Evolutionary conservation across 139 green algal genomes (phyloP).

Genomic region (Chlamydomonas sp.): DNA sequence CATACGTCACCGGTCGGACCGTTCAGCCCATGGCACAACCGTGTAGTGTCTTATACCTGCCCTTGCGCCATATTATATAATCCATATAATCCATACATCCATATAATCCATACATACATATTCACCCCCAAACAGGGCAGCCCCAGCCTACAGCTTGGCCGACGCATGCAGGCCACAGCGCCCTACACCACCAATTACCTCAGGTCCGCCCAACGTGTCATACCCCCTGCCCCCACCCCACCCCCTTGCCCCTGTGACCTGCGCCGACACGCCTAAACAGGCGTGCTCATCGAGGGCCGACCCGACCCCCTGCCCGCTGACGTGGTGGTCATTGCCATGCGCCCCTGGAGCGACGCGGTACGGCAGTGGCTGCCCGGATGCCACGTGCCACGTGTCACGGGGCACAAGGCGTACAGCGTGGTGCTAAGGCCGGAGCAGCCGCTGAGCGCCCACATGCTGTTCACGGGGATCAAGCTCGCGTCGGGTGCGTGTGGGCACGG

Average conservation of each 20-base stretch:
- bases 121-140: no score
- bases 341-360: conserved; percentile 71
- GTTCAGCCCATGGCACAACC: no score
- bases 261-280: not conserved
- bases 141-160: no score
- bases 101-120: no score
- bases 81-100: no score
- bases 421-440: conserved; percentile 62
- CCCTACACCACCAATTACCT: no score
- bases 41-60: no score
- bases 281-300: conserved; percentile 32
- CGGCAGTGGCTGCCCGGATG: conserved; percentile 51
- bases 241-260: not conserved
- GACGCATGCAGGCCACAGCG: no score
- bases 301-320: conserved; percentile 53
- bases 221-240: no score
- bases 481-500: conserved; percentile 8
- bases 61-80: no score
- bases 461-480: conserved; percentile 43
- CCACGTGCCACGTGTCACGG: conserved; percentile 33
- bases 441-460: conserved; percentile 57
- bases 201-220: no score
- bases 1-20: no score
- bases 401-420: conserved; percentile 84
- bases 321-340: conserved; percentile 80